phyloP scores from a whole-genome alignment of 805 yeast species.

The Wickerhamomyces ciferrii region DNA sequence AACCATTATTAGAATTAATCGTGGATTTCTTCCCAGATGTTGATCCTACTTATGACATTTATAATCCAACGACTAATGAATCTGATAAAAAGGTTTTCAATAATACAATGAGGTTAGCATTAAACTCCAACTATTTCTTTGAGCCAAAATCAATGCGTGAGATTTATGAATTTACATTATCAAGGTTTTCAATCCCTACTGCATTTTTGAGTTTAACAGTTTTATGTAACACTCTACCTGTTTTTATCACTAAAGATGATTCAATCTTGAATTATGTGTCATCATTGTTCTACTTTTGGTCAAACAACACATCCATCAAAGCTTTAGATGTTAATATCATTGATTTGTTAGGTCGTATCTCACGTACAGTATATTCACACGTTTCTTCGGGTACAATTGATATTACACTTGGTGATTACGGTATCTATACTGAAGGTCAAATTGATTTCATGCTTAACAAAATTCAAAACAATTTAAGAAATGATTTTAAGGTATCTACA shows the following conservation, averaged over 20 bases:
- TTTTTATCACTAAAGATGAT: constrained; percentile 22
- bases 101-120: constrained; percentile 45
- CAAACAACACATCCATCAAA: constrained; percentile 39
- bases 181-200: constrained; percentile 49
- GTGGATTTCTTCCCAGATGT: constrained; percentile 38
- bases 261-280: constrained; percentile 57
- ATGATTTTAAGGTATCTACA: constrained; percentile 27
- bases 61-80: constrained; percentile 22
- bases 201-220: constrained; percentile 46
- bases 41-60: constrained; percentile 40
- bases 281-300: constrained; percentile 70
- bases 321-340: constrained; percentile 61
- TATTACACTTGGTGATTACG: constrained; percentile 42
- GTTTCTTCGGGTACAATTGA: constrained; percentile 25
- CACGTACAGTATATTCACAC: constrained; percentile 39
- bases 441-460: constrained; percentile 55
- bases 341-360: constrained; percentile 56
- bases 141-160: constrained; percentile 37
- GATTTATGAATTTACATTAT: constrained; percentile 45
- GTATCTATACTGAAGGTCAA: constrained; percentile 62
- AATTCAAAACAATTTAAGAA: constrained; percentile 34
- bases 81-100: constrained; percentile 44
- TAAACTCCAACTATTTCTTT: constrained; percentile 51
- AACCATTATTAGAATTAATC: constrained; percentile 25
- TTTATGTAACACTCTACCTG: constrained; percentile 51